Conservation (phyloP, 768 basidiomycete genomes). For the Tricholoma bakamatsutake region DNA sequence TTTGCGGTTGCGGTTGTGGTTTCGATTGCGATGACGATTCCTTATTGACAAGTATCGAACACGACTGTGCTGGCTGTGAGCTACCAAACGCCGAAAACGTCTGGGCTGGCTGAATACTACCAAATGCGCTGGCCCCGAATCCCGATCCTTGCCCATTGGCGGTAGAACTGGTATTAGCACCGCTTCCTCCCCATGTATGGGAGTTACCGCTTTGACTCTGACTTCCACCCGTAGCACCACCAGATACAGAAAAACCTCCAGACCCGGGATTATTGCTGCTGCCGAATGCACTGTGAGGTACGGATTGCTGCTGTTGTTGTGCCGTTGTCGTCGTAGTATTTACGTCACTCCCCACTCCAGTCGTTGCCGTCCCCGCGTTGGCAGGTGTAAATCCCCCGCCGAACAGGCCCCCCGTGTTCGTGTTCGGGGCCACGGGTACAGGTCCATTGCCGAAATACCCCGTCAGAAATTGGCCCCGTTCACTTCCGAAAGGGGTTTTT, state of each 20-base stretch:
- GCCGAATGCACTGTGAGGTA: neutral
- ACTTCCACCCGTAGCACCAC: neutral
- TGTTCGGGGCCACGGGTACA: neutral
- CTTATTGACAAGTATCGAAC: neutral
- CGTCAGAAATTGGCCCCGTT: no score
- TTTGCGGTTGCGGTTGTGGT: neutral
- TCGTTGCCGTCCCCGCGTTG: no score
- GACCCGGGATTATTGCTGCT: neutral
- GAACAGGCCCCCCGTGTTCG: neutral
- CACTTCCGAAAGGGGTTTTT: no score
- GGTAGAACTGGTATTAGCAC: no score
- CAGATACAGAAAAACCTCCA: neutral
- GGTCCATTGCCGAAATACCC: neutral
- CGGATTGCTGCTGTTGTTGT: neutral
- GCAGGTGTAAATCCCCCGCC: no score
- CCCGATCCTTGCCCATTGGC: neutral
- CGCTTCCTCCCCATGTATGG: no score
- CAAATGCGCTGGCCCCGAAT: neutral
- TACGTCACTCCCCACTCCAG: no score
- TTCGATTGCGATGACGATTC: neutral
- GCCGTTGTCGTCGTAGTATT: no score
- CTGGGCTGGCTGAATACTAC: neutral
- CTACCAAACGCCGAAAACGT: neutral
- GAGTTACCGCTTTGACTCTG: no score
- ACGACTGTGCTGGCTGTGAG: neutral